Percentiles rank a stretch among this genome's conserved stretches.
Conservation (phyloP, 139 green algal species). For the Eudorina sp. region DNA sequence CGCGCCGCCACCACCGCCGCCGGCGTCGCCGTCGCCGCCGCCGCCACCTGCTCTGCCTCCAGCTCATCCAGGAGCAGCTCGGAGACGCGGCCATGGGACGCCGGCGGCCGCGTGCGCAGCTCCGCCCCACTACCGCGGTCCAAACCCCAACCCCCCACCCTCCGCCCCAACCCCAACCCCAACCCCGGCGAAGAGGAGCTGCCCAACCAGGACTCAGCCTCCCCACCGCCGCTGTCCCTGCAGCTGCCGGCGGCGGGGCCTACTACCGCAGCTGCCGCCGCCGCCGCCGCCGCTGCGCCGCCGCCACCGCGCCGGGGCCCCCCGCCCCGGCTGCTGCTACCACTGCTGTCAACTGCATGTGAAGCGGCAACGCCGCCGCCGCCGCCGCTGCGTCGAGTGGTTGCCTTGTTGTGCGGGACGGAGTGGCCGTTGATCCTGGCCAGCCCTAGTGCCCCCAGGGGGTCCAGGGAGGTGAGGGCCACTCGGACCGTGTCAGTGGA, state of each 20-base stretch:
- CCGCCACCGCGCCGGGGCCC: neutral
- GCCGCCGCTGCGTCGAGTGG: neutral
- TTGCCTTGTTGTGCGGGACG: neutral
- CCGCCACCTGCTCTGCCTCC: neutral
- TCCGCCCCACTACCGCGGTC: neutral
- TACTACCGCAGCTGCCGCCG: neutral
- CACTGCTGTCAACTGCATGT: no score
- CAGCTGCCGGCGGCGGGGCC: neutral
- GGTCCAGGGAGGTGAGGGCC: constrained; percentile 11
- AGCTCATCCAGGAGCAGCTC: neutral
- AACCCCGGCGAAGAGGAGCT: no score
- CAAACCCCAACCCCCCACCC: no score
- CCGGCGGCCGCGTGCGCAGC: neutral
- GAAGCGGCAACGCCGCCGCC: no score
- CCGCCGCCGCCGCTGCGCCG: neutral
- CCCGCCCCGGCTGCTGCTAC: neutral
- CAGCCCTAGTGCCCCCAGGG: neutral
- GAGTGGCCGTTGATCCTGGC: neutral
- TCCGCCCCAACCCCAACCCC: no score
- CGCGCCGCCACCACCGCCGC: neutral
- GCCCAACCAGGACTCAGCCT: neutral
- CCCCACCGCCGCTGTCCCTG: neutral
- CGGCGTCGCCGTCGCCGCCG: neutral
- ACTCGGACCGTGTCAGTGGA: neutral
- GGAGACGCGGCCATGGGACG: constrained; percentile 1